phyloP scores from a whole-genome alignment of 176 grass and related monocot genomes.

The Stipa capillata region DNA sequence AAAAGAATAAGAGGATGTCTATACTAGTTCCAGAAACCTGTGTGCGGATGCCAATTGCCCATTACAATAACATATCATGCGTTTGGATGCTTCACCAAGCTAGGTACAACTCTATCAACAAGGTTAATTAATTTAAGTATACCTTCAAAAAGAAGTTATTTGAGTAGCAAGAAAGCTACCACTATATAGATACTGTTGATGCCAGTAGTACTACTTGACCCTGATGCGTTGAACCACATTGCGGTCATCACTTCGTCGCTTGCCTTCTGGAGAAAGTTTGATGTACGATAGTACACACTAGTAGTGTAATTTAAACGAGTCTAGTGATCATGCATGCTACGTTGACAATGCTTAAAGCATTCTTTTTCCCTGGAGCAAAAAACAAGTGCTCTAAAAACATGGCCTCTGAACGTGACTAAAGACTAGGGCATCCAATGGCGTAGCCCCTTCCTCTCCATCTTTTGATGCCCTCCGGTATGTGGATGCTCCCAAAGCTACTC shows the following conservation, averaged over 20 bases:
- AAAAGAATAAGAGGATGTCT: not conserved
- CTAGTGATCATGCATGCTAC: not conserved
- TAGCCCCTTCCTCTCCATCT: conserved; percentile 6
- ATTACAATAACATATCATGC: conserved; percentile 20
- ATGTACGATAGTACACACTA: not conserved
- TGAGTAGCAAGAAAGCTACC: conserved; percentile 9
- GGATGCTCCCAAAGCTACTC: conserved; percentile 29
- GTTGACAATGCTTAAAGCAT: conserved; percentile 22
- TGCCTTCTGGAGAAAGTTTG: not conserved
- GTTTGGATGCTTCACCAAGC: conserved; percentile 17
- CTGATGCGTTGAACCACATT: not conserved
- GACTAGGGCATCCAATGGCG: conserved; percentile 15
- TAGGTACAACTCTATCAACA: not conserved
- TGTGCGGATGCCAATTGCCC: conserved; percentile 10
- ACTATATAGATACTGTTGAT: not conserved
- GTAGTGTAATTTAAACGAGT: not conserved
- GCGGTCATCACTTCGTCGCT: not conserved
- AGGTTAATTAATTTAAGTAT: not conserved
- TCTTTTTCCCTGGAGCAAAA: conserved; percentile 20
- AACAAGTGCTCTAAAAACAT: conserved; percentile 24
- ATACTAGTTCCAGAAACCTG: not conserved
- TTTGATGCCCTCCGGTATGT: conserved; percentile 28
- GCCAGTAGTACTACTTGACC: not conserved
- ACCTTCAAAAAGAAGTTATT: not conserved
- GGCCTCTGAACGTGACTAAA: conserved; percentile 44